Base-by-base conservation (phyloP, 306 rosid genomes). In the Leucaena leucocephala region DNA sequence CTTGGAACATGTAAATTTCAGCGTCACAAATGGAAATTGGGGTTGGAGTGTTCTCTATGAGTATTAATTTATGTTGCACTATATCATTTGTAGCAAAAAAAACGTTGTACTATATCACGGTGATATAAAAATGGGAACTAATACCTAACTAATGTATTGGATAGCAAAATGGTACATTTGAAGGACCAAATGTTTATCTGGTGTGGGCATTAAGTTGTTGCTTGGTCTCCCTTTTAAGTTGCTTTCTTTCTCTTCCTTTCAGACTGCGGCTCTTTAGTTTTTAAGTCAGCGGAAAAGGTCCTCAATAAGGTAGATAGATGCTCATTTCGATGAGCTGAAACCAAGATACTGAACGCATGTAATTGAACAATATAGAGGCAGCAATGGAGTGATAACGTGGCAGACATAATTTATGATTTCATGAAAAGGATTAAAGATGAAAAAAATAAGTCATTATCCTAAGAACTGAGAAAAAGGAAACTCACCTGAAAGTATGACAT, bases 281-380 rank as follows among this genome's bases (percentile, higher is more conserved):
- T 94, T 75, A 94, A 86, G 76, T 94, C 93, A 84, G 84, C 73
- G 78, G 92, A 74, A 74, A 84, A 82, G 73, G 82, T 81, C 87
- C 97, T 88, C 91, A 94, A 79, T 54, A 84, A 75, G 75, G 85
- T 46, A 68, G 90, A 84, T 67, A 94, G 79, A 80, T 92, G 90
- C 68, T 89, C 98, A 77, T 94, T 94, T 79, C 97, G 86, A 80
- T 92, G 98, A 3, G 89, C 98, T 94, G 91, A 79, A 81, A 83
- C 69, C 84, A 83, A 72, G 71, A 77, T 35, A 44, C 19, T 34
- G 15, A 61, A 63, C 19, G 15, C 13, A 19, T 11, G 16, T 6
- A 11, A 39, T 15, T 57, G 68, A 73, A 73, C 34, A 22, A 22
- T 21, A 43, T n/a, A 17, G 35, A 49, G 3, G 7, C 38, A 5